phyloP scores from a whole-genome alignment of 2,329 filamentous ascomycete genomes.

The Arachnopeziza araneosa region DNA sequence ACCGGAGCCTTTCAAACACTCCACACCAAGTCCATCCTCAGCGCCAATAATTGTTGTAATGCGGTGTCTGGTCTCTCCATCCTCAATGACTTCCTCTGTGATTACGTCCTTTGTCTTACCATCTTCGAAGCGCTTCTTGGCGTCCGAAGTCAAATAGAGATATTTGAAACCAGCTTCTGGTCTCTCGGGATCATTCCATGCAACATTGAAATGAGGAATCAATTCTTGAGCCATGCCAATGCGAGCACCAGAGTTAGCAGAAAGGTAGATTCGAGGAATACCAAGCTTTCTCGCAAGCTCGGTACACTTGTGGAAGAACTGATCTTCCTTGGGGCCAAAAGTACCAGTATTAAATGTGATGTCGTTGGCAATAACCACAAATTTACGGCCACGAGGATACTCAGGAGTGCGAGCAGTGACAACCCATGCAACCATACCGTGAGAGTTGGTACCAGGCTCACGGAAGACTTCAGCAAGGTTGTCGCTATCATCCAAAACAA shows the following conservation, averaged over 20 bases:
- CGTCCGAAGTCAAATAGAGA: conserved; percentile 82
- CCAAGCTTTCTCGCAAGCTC: conserved; percentile 90
- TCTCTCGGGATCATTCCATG: conserved; percentile 81
- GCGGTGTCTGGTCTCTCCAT: conserved; percentile 87
- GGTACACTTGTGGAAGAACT: conserved; percentile 99
- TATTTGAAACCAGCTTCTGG: conserved; percentile 94
- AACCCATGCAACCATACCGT: conserved; percentile 98
- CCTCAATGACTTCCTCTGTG: conserved; percentile 79
- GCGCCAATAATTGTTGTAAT: conserved; percentile 90
- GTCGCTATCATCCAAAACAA: conserved; percentile 91
- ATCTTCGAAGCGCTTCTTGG: conserved; percentile 82
- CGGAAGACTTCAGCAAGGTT: conserved; percentile 89
- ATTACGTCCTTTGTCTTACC: conserved; percentile 70
- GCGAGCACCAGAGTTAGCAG: conserved; percentile 96
- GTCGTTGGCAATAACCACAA: conserved; percentile 97
- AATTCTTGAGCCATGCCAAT: conserved; percentile 95
- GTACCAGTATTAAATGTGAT: conserved; percentile 99
- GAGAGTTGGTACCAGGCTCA: conserved; percentile 89
- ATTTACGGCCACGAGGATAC: conserved; percentile 86
- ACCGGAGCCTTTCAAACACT: conserved; percentile 94
- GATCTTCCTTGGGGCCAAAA: conserved; percentile 93
- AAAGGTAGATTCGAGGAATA: conserved; percentile 95
- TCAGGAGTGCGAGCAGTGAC: conserved; percentile 92
- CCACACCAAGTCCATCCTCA: conserved; percentile 94
- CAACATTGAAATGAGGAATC: conserved; percentile 94